Conservation (phyloP, 305 asterid species). For the Fraxinus floribunda region DNA sequence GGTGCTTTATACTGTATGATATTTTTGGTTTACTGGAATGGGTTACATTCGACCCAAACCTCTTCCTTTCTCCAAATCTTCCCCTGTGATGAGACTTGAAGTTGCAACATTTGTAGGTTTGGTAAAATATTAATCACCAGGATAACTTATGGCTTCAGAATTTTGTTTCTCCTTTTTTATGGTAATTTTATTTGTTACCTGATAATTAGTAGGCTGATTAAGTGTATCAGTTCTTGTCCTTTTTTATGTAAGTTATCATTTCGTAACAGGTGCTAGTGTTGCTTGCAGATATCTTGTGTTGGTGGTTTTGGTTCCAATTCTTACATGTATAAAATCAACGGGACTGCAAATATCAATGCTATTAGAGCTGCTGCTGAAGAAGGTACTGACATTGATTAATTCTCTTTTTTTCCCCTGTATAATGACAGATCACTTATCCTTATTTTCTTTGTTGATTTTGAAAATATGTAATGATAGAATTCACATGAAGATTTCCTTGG, state of each 20-base stretch:
- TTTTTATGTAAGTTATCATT: not conserved
- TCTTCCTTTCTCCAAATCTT: not conserved
- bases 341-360: conserved; percentile 92
- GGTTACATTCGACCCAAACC: not conserved
- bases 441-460: not conserved
- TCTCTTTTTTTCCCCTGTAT: not conserved
- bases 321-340: conserved; percentile 87
- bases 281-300: conserved; percentile 83
- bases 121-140: not conserved
- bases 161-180: not conserved
- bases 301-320: conserved; percentile 97
- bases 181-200: not conserved
- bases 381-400: conserved; percentile 46
- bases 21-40: not conserved
- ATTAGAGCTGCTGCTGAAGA: conserved; percentile 90
- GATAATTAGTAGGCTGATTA: not conserved
- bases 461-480: not conserved
- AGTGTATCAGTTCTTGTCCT: not conserved
- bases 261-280: conserved; percentile 12
- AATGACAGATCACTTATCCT: not conserved
- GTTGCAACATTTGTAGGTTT: not conserved
- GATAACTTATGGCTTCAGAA: not conserved
- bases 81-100: not conserved
- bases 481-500: not conserved
- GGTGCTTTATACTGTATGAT: not conserved